These are phyloP conservation scores for Telopea speciosissima DNA, from an alignment of 177 flowering plant species.

Conservation along the genomic window DNA sequence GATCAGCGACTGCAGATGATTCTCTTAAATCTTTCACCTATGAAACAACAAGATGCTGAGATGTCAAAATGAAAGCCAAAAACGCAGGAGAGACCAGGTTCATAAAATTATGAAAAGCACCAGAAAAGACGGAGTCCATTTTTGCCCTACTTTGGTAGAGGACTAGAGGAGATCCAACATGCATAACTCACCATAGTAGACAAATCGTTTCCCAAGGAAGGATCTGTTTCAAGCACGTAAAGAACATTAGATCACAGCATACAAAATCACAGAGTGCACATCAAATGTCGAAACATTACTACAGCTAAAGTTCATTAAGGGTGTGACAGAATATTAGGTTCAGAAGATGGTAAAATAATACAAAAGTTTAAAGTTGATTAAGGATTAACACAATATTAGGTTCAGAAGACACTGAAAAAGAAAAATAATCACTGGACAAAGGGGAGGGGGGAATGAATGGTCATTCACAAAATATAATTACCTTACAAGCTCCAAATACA, in stretches of 20 bases:
- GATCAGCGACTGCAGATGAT: constrained; percentile 30
- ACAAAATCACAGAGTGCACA: not conserved
- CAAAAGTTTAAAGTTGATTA: not conserved
- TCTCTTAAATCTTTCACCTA: constrained; percentile 46
- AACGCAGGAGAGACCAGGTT: not conserved
- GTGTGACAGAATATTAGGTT: not conserved
- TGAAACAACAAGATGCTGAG: not conserved
- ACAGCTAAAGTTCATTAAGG: not conserved
- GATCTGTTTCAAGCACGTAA: constrained; percentile 35
- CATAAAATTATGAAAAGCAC: not conserved
- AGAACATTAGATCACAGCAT: constrained; percentile 8
- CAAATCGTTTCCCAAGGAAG: constrained; percentile 33
- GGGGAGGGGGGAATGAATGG: too few relatives aligned
- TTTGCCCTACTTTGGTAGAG: not conserved
- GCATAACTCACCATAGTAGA: constrained; percentile 38
- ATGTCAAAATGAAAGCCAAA: not conserved
- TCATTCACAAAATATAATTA: too few relatives aligned
- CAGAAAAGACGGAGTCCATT: too few relatives aligned
- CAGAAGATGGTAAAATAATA: not conserved
- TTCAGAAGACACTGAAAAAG: not conserved
- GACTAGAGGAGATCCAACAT: not conserved
- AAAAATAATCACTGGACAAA: too few relatives aligned
- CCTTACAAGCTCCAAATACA: too few relatives aligned
- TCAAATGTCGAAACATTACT: not conserved
- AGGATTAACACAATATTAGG: too few relatives aligned